Conservation (phyloP, 176 grass and related monocot genomes). For the Oryza brachyantha region DNA sequence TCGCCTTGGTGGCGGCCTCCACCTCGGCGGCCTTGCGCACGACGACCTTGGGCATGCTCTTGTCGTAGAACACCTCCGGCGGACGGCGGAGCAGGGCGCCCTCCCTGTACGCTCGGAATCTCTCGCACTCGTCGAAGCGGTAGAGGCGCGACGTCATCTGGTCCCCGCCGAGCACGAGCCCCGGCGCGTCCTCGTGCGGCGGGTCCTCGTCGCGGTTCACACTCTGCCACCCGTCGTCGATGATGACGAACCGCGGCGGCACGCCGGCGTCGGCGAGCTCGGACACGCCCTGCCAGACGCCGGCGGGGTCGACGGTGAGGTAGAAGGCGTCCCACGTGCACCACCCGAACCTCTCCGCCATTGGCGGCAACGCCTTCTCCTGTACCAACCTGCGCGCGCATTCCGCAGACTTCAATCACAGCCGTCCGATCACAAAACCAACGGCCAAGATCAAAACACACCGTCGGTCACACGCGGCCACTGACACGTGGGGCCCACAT, state of each 20-base stretch:
- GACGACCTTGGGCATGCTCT: not conserved
- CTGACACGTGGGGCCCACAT: too few species aligned
- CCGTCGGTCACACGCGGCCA: too few species aligned
- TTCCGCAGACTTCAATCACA: not conserved
- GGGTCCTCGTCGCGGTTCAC: conserved; percentile 58
- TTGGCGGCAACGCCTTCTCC: conserved; percentile 36
- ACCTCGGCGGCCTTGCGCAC: conserved; percentile 30
- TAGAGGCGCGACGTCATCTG: conserved; percentile 71
- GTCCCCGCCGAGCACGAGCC: conserved; percentile 52
- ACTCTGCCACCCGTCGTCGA: conserved; percentile 81
- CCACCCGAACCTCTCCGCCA: conserved; percentile 72
- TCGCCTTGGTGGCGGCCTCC: conserved; percentile 23
- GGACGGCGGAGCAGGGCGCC: not conserved
- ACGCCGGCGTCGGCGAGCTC: conserved; percentile 34
- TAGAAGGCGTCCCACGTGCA: conserved; percentile 97
- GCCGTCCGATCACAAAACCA: not conserved
- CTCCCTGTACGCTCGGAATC: conserved; percentile 55
- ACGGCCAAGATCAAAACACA: not conserved
- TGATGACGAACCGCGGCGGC: conserved; percentile 54
- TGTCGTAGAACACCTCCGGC: conserved; percentile 22
- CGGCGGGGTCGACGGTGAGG: conserved; percentile 60
- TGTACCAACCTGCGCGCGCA: too few species aligned
- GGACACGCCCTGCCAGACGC: conserved; percentile 59
- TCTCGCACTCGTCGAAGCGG: conserved; percentile 53
- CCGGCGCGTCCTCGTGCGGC: conserved; percentile 42